Conservation (phyloP, 73 alveolate genomes). For the Urostyla sp. region DNA sequence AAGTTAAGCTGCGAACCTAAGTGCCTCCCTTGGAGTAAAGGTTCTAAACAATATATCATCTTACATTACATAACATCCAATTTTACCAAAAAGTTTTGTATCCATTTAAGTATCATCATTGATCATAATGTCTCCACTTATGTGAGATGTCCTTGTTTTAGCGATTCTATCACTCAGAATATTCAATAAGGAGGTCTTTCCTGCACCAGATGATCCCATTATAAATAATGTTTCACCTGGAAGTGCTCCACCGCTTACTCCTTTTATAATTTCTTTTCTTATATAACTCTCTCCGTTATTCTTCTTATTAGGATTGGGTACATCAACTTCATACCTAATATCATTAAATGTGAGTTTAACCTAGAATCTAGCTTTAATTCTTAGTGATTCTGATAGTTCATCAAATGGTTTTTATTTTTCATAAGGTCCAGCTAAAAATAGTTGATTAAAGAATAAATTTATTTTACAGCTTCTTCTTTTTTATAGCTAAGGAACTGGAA, state of each 20-base stretch:
- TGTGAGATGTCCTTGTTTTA: not conserved
- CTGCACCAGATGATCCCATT: constrained; percentile 67
- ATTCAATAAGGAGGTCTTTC: constrained; percentile 49
- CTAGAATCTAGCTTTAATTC: no score
- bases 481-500: no score
- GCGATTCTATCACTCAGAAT: constrained; percentile 22
- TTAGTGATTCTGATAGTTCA: no score
- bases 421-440: no score
- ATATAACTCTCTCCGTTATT: not conserved
- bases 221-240: constrained; percentile 45
- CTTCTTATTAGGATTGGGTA: not conserved
- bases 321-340: not conserved
- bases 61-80: constrained; percentile 74
- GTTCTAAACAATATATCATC: constrained; percentile 77
- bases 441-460: no score
- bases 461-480: no score
- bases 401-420: no score
- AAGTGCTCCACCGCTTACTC: constrained; percentile 31
- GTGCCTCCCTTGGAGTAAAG: constrained; percentile 75
- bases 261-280: not conserved
- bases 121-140: constrained; percentile 1
- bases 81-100: not conserved
- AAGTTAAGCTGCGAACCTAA: constrained; percentile 71
- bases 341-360: constrained; percentile 1
- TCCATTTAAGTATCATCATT: constrained; percentile 2